These are phyloP conservation scores for Lactarius akahatsu DNA, from an alignment of 768 basidiomycete species.

Conservation along the genomic window DNA sequence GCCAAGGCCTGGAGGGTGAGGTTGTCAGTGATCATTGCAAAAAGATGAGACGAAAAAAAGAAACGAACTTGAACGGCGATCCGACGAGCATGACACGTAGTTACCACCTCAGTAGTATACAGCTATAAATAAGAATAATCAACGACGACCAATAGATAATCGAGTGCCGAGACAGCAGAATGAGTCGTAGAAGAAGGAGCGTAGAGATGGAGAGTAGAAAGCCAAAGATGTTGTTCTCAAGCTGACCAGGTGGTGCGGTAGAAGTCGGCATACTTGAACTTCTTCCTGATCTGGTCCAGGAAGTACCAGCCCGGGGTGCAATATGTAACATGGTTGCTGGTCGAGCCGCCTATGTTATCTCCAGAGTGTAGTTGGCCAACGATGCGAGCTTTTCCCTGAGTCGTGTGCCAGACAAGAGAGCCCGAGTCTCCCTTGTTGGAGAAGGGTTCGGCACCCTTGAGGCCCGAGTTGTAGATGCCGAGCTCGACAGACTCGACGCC, in stretches of 20 bases:
- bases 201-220: constrained; percentile 40
- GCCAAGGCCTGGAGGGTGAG: no score
- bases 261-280: constrained; percentile 1
- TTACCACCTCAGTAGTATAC: no score
- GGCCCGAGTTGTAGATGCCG: neutral
- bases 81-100: no score
- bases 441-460: neutral
- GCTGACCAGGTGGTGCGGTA: constrained; percentile 6
- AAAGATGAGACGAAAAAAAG: no score
- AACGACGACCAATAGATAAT: no score
- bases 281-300: constrained; percentile 11
- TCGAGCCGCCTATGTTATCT: neutral
- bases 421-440: constrained; percentile 6
- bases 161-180: no score
- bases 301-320: constrained; percentile 4
- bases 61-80: no score
- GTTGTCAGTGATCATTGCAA: no score
- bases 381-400: neutral
- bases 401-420: neutral
- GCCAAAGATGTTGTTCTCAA: neutral
- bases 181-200: constrained; percentile 56
- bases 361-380: constrained; percentile 10
- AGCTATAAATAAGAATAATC: no score
- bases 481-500: constrained; percentile 7
- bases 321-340: constrained; percentile 5